A percentile compares a stretch with the other conserved stretches of the same genome.
Evolutionary conservation across 768 basidiomycete genomes (phyloP).

Genomic region (Tulasnella sp.): DNA sequence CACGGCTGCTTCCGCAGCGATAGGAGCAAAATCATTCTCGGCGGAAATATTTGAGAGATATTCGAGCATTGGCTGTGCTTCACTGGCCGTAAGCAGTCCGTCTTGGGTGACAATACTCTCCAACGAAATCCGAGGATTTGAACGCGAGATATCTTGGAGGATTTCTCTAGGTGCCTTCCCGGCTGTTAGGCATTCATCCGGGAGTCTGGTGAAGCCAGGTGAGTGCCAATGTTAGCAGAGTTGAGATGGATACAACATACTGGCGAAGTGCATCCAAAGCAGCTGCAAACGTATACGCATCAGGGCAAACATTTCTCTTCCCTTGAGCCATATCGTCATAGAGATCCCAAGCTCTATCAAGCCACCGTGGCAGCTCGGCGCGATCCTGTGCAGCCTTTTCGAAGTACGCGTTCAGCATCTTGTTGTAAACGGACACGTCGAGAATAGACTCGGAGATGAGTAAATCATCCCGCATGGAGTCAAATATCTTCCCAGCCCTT

Average conservation of each 20-base stretch:
- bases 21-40: constrained; percentile 21
- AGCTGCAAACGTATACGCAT: constrained; percentile 49
- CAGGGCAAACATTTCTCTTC: constrained; percentile 38
- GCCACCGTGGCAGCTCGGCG: constrained; percentile 40
- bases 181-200: constrained; percentile 17
- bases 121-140: constrained; percentile 18
- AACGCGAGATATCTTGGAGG: constrained; percentile 34
- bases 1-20: constrained; percentile 32
- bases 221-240: constrained; percentile 26
- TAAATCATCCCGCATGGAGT: constrained; percentile 36
- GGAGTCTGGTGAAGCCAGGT: constrained; percentile 24
- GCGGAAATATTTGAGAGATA: constrained; percentile 49
- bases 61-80: constrained; percentile 41
- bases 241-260: constrained; percentile 28
- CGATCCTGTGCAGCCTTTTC: constrained; percentile 33
- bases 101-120: constrained; percentile 41
- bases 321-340: constrained; percentile 44
- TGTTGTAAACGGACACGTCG: constrained; percentile 43
- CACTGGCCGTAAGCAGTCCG: constrained; percentile 40
- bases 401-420: constrained; percentile 52
- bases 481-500: constrained; percentile 64
- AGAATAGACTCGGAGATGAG: constrained; percentile 35
- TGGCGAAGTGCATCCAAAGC: constrained; percentile 50
- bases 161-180: constrained; percentile 29
- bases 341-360: constrained; percentile 47